Evolutionary conservation across 176 grass and related monocot genomes (phyloP).

Genomic region (Carex cristatella): DNA sequence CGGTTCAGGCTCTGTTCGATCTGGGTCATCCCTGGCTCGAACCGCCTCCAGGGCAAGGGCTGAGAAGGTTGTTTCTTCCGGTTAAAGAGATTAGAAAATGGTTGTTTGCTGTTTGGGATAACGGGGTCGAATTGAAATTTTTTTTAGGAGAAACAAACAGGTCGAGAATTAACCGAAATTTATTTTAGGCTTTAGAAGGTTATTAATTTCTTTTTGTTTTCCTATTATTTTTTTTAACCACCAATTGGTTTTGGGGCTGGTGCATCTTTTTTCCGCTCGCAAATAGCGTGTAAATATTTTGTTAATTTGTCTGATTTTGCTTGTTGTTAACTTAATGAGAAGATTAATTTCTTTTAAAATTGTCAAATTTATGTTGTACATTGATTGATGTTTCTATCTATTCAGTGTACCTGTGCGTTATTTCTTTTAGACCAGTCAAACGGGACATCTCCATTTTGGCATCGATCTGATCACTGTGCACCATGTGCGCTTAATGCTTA

Average conservation of each 20-base stretch:
- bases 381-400: background rate
- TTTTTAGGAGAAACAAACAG: conserved; percentile 23
- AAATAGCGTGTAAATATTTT: conserved; percentile 22
- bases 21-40: conserved; percentile 27
- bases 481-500: conserved; percentile 19
- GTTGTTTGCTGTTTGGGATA: background rate
- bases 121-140: conserved; percentile 15
- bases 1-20: background rate
- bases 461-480: conserved; percentile 19
- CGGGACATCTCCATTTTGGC: background rate
- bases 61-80: conserved; percentile 33
- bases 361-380: background rate
- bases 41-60: conserved; percentile 31
- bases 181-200: background rate
- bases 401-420: background rate
- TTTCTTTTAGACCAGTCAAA: background rate
- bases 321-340: conserved; percentile 35
- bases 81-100: conserved; percentile 21
- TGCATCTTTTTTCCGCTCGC: conserved; percentile 21
- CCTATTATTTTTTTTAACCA: conserved; percentile 26
- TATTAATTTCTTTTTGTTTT: conserved; percentile 39
- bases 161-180: conserved; percentile 50
- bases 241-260: background rate
- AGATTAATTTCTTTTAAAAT: conserved; percentile 21
- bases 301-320: conserved; percentile 22